phyloP scores from a whole-genome alignment of 1,284 basidiomycete species.

The Trichosporon asahii region DNA sequence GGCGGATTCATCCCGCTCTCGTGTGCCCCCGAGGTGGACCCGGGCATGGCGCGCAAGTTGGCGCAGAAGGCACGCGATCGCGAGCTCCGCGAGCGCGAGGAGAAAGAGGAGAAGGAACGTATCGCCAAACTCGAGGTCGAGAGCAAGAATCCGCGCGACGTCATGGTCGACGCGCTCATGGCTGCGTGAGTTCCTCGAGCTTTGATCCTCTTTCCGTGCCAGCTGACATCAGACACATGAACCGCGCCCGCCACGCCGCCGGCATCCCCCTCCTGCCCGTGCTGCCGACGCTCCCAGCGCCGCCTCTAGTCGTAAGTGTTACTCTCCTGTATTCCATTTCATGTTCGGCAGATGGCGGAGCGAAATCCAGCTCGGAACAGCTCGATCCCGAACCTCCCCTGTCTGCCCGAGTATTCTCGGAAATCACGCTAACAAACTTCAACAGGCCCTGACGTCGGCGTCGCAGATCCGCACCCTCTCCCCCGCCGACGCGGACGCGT shows the following conservation, averaged over 20 bases:
- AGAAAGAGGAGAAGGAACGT: not conserved
- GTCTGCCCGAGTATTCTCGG: not conserved
- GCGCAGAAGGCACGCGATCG: not conserved
- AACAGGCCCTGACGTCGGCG: conserved; percentile 3
- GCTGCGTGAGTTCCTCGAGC: not conserved
- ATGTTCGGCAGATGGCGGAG: not conserved
- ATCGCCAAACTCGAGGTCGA: not conserved
- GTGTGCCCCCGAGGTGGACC: not conserved
- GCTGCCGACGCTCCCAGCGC: not conserved
- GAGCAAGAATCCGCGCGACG: not conserved
- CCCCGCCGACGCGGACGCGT: conserved; percentile 6
- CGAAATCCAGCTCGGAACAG: not conserved
- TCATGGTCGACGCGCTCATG: conserved; percentile 2
- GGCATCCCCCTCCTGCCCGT: not conserved
- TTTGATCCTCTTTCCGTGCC: no score
- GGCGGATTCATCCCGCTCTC: not conserved
- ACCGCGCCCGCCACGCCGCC: not conserved
- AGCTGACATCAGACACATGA: not conserved
- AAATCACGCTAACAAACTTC: not conserved
- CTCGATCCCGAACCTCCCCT: not conserved
- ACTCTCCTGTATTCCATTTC: not conserved
- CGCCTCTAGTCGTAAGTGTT: not conserved
- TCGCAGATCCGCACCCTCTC: not conserved
- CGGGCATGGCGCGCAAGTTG: not conserved
- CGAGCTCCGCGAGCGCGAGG: not conserved